phyloP scores from a whole-genome alignment of 1,139 yeast genomes.

The Lodderomyces beijingensis region DNA sequence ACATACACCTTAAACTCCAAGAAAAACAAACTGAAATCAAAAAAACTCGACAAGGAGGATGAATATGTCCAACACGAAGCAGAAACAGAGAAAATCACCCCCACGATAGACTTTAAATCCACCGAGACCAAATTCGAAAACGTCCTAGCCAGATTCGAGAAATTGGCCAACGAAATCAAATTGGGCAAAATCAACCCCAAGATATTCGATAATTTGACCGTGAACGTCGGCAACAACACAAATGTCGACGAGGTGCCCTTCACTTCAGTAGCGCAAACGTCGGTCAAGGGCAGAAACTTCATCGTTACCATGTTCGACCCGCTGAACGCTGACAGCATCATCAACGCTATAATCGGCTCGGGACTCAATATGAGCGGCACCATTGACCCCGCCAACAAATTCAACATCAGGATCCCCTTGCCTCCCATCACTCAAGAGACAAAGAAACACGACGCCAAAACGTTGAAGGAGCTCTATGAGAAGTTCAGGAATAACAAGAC shows the following conservation, averaged over 20 bases:
- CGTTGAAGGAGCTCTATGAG: slow-evolving; percentile 61
- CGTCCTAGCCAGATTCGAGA: slow-evolving; percentile 50
- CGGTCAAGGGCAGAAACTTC: slow-evolving; percentile 66
- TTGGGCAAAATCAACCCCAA: slow-evolving; percentile 65
- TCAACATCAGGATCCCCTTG: slow-evolving; percentile 66
- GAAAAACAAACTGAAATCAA: slow-evolving; percentile 15
- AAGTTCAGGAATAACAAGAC: slow-evolving; percentile 48
- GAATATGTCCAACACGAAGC: slow-evolving; percentile 10
- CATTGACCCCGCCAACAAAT: slow-evolving; percentile 65
- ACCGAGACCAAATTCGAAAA: slow-evolving; percentile 45
- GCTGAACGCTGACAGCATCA: slow-evolving; percentile 58
- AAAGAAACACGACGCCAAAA: slow-evolving; percentile 54
- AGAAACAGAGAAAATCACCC: slow-evolving; percentile 15
- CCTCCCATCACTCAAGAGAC: slow-evolving; percentile 75
- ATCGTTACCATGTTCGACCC: slow-evolving; percentile 84
- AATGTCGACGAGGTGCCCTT: slow-evolving; percentile 46
- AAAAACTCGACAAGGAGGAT: slow-evolving; percentile 16
- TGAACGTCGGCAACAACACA: slow-evolving; percentile 29
- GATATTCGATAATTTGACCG: slow-evolving; percentile 57
- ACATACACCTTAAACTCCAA: too few species aligned
- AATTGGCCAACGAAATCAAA: slow-evolving; percentile 56
- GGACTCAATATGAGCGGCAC: slow-evolving; percentile 77
- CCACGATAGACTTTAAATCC: slow-evolving; percentile 32
- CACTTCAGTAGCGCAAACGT: slow-evolving; percentile 68
- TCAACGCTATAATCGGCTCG: slow-evolving; percentile 65